Evolutionary conservation across 352 stramenopile genomes (phyloP), one percentile per base, ranked within the genome.

Genomic region (Pythium coloratum): DNA sequence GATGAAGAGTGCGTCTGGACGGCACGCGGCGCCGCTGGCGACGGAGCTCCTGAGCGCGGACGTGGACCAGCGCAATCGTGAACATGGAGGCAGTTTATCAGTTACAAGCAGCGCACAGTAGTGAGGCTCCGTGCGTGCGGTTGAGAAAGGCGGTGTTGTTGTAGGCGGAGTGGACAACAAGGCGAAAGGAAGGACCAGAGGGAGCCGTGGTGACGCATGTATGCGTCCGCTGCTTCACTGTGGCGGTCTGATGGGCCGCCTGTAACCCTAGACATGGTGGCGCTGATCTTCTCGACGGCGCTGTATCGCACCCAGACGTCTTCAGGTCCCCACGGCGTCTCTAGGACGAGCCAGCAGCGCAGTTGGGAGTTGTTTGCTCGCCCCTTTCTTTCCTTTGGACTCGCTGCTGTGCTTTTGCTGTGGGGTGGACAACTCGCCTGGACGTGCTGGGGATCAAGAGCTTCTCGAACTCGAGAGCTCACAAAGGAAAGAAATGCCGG

Each of bases 401-500:
- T 60, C 49, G 59, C 38, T 55, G 30, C 34, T 38, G 55, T 30
- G 55, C 36, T 64, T 42, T 44, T 57, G 53, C 57, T 47, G 47
- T 51, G 40, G 62, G 33, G 16, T 53, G n/a, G 18, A 13, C 28
- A 28, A 58, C 6, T 28, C 32, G 44, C 57, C 51, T 70, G 67
- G 59, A 44, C 47, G 63, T 59, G 33, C 57, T 67, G 56, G 59
- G n/a, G 4, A 33, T 13, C 12, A 2, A 61, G 47, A 30, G 28
- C 28, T 38, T 46, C 16, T 64, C 16, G 20, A n/a, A 10, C 3
- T 3, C 20, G 34, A 55, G 47, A 55, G 20, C 44, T 51, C 47
- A 63, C 81, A 87, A 88, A 82, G 80, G 80, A 88, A 67, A 77
- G 80, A 89, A 90, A 90, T 90, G 78, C 54, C 69, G 82, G 75